Conservation (phyloP, 2,329 filamentous ascomycete genomes). For the Coniochaeta sp. region DNA sequence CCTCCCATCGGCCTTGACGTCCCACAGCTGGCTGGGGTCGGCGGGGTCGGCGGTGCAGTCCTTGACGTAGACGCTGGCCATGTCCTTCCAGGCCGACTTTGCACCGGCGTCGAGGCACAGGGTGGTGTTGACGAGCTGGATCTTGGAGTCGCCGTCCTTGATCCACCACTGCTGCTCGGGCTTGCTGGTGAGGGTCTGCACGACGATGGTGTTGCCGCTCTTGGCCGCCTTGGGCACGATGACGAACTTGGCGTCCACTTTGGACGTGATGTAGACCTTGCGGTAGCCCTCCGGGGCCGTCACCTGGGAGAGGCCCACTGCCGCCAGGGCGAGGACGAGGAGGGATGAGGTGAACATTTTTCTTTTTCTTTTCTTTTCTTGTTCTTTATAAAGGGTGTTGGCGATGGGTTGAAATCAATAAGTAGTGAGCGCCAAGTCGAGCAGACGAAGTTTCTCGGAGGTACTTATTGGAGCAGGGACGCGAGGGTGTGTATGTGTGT, state of each 20-base stretch:
- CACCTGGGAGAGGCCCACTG: slow-evolving; percentile 20
- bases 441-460: neutral
- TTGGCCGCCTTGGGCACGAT: slow-evolving; percentile 24
- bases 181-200: slow-evolving; percentile 24
- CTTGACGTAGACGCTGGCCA: slow-evolving; percentile 25
- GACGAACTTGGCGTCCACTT: slow-evolving; percentile 30
- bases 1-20: slow-evolving; percentile 27
- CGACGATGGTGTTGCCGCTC: slow-evolving; percentile 24
- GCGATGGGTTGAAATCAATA: too few relatives aligned
- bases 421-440: neutral
- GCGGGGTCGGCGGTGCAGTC: slow-evolving; percentile 22
- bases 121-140: slow-evolving; percentile 27
- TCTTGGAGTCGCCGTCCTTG: slow-evolving; percentile 23
- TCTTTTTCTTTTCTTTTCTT: too few relatives aligned
- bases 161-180: slow-evolving; percentile 33
- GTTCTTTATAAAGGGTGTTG: too few relatives aligned
- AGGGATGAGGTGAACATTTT: slow-evolving; percentile 19
- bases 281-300: slow-evolving; percentile 27
- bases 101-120: slow-evolving; percentile 32
- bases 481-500: too few relatives aligned
- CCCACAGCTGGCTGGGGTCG: slow-evolving; percentile 25
- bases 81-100: slow-evolving; percentile 30
- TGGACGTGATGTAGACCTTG: slow-evolving; percentile 30
- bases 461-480: neutral
- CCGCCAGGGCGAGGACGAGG: slow-evolving; percentile 22